Evolutionary conservation across 176 grass and related monocot genomes (phyloP), one percentile per base, ranked within the genome.

Genomic region (Echinochloa phyllopogon): DNA sequence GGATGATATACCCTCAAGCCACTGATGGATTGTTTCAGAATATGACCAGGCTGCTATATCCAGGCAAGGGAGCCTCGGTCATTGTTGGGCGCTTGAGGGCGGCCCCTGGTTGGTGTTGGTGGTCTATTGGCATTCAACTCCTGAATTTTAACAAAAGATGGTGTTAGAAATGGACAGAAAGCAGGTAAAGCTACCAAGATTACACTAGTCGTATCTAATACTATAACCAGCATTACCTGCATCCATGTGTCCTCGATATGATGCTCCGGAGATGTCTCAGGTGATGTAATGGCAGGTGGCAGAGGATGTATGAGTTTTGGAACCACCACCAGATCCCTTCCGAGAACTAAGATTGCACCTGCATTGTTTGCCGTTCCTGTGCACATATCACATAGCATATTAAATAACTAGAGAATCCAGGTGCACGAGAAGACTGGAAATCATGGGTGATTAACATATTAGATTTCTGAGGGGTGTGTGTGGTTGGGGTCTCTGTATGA

Each of bases 241-340:
- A 99, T 99, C 97, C 97, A 99, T 65, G 94, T 96, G 78, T 99
- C 97, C 82, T 99, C 94, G 2, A 90, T 91, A 79, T 92, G 90
- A 75, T 72, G 88, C 65, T 96, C 97, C 3, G 90, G 88, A 33
- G 97, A 99, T 53, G 82, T 84, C 80, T 94, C 97, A 10, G 96
- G 89, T 48, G 90, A 99, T 69, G 79, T 90, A 62, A 99, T 68
- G 20, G 91, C 94, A 90, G 96, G 96, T 0, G 96, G 96, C 85
- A 99, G 92, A 76, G 96, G 96, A 89, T 99, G 97, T 87, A 99
- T 99, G 75, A 99, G 97, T 83, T 99, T 99, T 20, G 96, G 94
- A 70, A 99, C 96, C 14, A 99, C 96, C 45, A 99, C 94, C 61
- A 99, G 93, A 80, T 99, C 96, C 79, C 94, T 96, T 74, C 96